phyloP scores from a whole-genome alignment of 192 early-diverging fungal genomes.

The Pilobolus umbonatus region DNA sequence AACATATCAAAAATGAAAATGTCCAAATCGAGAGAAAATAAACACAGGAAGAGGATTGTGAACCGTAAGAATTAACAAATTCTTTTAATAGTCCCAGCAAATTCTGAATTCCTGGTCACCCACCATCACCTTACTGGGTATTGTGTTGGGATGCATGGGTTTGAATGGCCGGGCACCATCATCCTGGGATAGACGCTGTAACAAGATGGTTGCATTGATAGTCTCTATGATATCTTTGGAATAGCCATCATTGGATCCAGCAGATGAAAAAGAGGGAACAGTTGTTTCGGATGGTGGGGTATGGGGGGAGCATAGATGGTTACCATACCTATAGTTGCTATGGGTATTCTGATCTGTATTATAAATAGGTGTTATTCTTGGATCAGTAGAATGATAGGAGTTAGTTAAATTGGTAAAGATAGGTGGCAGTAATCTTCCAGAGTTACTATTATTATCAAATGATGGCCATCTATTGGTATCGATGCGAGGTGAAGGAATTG shows the following conservation, averaged over 20 bases:
- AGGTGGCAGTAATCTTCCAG: neutral
- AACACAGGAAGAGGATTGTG: too few relatives aligned
- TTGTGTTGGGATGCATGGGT: constrained; percentile 11
- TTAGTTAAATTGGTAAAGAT: neutral
- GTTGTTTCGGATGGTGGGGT: too few relatives aligned
- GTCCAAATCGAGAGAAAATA: too few relatives aligned
- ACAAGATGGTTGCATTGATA: constrained; percentile 31
- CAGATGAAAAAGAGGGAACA: neutral
- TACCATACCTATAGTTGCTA: too few relatives aligned
- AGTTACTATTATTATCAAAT: neutral
- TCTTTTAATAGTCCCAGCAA: constrained; percentile 18
- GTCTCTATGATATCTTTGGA: constrained; percentile 26
- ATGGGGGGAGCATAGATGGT: too few relatives aligned
- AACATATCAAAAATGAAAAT: too few relatives aligned
- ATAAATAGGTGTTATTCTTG: too few relatives aligned
- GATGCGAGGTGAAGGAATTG: constrained; percentile 9
- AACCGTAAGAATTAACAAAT: too few relatives aligned
- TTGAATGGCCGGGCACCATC: constrained; percentile 38
- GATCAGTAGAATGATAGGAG: too few relatives aligned
- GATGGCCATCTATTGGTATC: neutral
- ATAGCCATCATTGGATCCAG: neutral
- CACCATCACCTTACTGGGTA: constrained; percentile 24
- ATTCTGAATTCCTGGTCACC: constrained; percentile 23
- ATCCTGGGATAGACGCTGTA: constrained; percentile 46
- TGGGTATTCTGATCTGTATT: too few relatives aligned